A percentile compares a stretch with the other conserved stretches of the same genome.
phyloP scores from a whole-genome alignment of 163 green algal genomes.

The Chlamydomonas reinhardtii region DNA sequence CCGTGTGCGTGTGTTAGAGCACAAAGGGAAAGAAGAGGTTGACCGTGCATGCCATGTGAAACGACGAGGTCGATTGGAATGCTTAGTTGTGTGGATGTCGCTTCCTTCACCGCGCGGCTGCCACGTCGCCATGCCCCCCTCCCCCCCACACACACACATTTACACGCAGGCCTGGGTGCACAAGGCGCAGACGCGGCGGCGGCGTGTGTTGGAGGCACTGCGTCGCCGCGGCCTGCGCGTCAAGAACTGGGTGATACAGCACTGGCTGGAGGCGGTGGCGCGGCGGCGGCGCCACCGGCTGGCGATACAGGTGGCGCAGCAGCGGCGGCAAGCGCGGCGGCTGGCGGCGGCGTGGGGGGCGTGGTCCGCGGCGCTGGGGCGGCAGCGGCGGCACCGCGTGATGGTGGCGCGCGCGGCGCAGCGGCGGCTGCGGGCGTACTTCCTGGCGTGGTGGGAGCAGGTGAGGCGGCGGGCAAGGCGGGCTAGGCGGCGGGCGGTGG shows the following conservation, averaged over 20 bases:
- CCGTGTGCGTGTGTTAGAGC: too few species aligned
- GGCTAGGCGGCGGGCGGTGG: too few species aligned
- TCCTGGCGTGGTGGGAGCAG: conserved; percentile 20
- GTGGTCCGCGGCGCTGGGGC: neutral
- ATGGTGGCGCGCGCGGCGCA: neutral
- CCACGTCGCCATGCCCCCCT: too few species aligned
- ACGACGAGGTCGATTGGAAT: too few species aligned
- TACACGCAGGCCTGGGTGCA: too few species aligned
- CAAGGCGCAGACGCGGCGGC: too few species aligned
- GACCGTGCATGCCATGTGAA: too few species aligned
- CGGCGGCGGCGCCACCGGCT: neutral
- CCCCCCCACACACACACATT: too few species aligned
- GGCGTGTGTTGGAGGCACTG: neutral
- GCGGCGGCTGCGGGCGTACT: conserved; percentile 17
- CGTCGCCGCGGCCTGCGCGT: neutral
- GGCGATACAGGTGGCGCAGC: neutral
- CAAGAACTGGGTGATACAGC: neutral
- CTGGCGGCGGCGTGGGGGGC: neutral
- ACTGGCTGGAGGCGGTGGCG: neutral
- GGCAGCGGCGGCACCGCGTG: neutral
- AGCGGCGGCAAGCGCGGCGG: neutral
- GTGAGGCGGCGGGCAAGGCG: too few species aligned
- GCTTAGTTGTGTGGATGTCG: too few species aligned
- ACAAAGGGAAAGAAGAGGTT: too few species aligned
- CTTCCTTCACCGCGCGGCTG: too few species aligned